Evolutionary conservation across 2,329 filamentous ascomycete species (phyloP), one percentile per base, ranked within the genome.

Genomic region (Acephala macrosclerotiorum): DNA sequence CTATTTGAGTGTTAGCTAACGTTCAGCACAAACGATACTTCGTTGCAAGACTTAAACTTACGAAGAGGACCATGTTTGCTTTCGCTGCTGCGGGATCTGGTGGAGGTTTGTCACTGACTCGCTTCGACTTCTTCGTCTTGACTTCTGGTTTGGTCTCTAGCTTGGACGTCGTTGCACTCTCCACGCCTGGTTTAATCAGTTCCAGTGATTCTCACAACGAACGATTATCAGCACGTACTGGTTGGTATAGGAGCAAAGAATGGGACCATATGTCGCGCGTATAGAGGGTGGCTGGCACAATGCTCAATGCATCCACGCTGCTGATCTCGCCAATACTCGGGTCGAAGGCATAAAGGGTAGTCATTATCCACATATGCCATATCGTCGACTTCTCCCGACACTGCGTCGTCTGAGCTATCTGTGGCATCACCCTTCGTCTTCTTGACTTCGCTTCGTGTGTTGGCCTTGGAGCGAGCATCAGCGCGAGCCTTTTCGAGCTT

Each of bases 261-360:
- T n/a, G 38, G 38, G 18, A 42, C 38, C 38, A 42, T 42, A 42
- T 63, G 60, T 42, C 53, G 35, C 11, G 60, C 49, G 33, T 63
- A 63, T 0, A 57, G 22, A 5, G 60, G 60, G 29, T 42, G 45
- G 51, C 18, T 63, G 38, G 38, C 60, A 16, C 60, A 57, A 29
- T 63, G 60, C 38, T 63, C 38, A 38, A 63, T 14, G 20, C 61
- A 63, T 5, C 55, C 61, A n/a, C 61, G 53, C 40, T 63, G 61
- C 26, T 63, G 61, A 49, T 63, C 61, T 58, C 36, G 35, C 61
- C 61, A 63, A 47, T 58, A 63, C 14, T 63, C n/a, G 38, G 38
- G 38, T 14, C 20, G 49, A 53, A 59, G n/a, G 38, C 51, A 56
- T n/a, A 56, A 12, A 29, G 25, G 25, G 16, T 12, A 33, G 11